Base-by-base conservation (phyloP, 1,284 basidiomycete species). In the Ceratobasidium sp. region DNA sequence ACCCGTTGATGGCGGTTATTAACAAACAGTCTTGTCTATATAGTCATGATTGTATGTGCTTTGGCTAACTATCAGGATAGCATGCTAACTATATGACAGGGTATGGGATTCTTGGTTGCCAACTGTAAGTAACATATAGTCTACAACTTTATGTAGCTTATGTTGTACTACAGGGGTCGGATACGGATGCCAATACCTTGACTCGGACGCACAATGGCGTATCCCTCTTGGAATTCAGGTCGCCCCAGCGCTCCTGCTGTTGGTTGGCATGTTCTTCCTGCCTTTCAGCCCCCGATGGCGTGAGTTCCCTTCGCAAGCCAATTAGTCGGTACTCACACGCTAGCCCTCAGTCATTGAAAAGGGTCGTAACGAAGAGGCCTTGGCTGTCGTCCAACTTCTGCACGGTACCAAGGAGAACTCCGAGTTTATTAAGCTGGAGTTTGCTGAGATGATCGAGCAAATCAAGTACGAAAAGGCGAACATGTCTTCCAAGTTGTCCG, bases 211-310 rank as follows among this genome's bases (percentile, higher is more conserved):
- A 0, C 81, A 82, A 61, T 84, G 78, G 76, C 79, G 83, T 53
- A 28, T 74, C 20, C 65, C 61, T 1, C 56, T 76, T 42, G 78
- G 49, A 3, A 63, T 77, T 11, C 74, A 80, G 51, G 49, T 78
- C 13, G 78, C 73, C n/a, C 77, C 77, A 11, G 77, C 78, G 15
- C n/a, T 78, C 23, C 15, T 80, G 63, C 80, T 80, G 26, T 82
- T 83, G 7, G 20, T 67, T 37, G 76, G 76, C 42, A 73, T 73
- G 39, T 83, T 83, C 51, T 83, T 82, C 74, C 84, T 79, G 81
- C 85, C 83, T 77, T 85, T 81, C 77, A 83, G 81, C 79, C 85
- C 80, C 83, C 83, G 76, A 17, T 77, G 76, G 76, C 68, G 76
- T 77, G 45, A 71, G 76, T 77, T 37, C 17, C 33, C 49, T 39